Base-by-base conservation (phyloP, 768 basidiomycete species). In the Naematelia encephala region DNA sequence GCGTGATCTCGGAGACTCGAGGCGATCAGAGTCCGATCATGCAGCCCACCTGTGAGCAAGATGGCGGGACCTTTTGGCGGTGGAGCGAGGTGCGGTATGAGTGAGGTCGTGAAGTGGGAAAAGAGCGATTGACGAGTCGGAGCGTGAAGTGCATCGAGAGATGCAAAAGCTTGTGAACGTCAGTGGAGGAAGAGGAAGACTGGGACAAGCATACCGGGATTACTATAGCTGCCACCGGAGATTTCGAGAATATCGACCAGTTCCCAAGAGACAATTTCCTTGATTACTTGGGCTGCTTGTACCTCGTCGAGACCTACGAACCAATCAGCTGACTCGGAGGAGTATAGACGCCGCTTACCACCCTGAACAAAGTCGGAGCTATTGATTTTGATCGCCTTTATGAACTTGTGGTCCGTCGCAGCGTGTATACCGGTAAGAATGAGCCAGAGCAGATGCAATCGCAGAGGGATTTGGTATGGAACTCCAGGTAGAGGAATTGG, bases 351-450 rank as follows among this genome's bases (percentile, higher is more conserved):
- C 21, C 5, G 16, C 70, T 68, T 22, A 73, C 71, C 72, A 11
- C 72, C 72, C 51, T 69, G 69, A 4, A 67, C 67, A 39, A 73
- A 73, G 51, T 73, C 72, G 2, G 72, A 73, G 29, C 69, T 71
- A 52, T 73, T 73, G 59, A 73, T 56, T 51, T 73, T 73, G 61
- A 73, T 57, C 3, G 65, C 57, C 22, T 63, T 68, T 50, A 69
- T 59, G 62, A 70, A 73, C 3, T 42, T 23, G 11, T 42, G 23
- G 12, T 34, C n/a, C 3, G 67, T 69, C 11, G 49, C 27, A 0
- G 48, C 26, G 14, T 56, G 34, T 10, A 70, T 67, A 10, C 67
- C 61, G 19, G 16, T 42, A 5, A 73, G 57, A 51, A 73, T 66
- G 23, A 70, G 63, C 30, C 63, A 69, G 5, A 73, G 61, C 12